These are phyloP conservation scores for Penicillium longicatenatum DNA, from an alignment of 495 filamentous ascomycete species.

Conservation along the genomic window DNA sequence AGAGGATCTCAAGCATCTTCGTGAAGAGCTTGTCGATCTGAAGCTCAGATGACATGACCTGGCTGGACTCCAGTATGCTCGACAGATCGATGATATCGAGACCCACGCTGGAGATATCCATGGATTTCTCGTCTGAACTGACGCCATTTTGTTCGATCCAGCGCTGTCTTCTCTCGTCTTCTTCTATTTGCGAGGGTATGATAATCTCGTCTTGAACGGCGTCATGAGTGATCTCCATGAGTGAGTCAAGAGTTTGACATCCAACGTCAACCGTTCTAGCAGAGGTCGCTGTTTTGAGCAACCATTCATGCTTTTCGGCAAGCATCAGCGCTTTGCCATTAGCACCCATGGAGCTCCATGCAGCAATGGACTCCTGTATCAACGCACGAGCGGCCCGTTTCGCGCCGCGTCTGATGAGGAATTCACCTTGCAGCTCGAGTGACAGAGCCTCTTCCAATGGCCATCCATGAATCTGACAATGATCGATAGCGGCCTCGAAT, in stretches of 20 bases:
- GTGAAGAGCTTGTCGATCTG: slow-evolving; percentile 80
- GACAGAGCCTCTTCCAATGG: slow-evolving; percentile 78
- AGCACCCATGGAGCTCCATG: slow-evolving; percentile 75
- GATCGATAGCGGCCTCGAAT: slow-evolving; percentile 79
- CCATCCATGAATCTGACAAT: slow-evolving; percentile 76
- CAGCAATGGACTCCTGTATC: slow-evolving; percentile 69
- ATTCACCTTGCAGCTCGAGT: slow-evolving; percentile 72
- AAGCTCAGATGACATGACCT: slow-evolving; percentile 87
- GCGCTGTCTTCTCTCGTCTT: slow-evolving; percentile 62
- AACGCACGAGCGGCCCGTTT: slow-evolving; percentile 72
- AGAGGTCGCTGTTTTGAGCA: slow-evolving; percentile 66
- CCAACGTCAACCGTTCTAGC: slow-evolving; percentile 65
- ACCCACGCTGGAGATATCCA: slow-evolving; percentile 49
- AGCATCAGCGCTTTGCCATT: slow-evolving; percentile 72
- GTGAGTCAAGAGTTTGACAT: slow-evolving; percentile 68
- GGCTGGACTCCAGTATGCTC: slow-evolving; percentile 83
- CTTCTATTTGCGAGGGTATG: slow-evolving; percentile 49
- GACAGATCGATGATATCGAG: slow-evolving; percentile 83
- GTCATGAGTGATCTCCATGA: slow-evolving; percentile 54
- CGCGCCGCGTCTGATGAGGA: slow-evolving; percentile 68
- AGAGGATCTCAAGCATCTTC: slow-evolving; percentile 88
- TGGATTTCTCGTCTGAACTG: slow-evolving; percentile 34
- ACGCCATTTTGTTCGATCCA: slow-evolving; percentile 72
- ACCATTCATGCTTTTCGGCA: slow-evolving; percentile 67
- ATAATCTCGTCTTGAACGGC: slow-evolving; percentile 52